Evolutionary conservation across 371 early-diverging fungal species (phyloP).

Genomic region (Fennellomyces sp.): DNA sequence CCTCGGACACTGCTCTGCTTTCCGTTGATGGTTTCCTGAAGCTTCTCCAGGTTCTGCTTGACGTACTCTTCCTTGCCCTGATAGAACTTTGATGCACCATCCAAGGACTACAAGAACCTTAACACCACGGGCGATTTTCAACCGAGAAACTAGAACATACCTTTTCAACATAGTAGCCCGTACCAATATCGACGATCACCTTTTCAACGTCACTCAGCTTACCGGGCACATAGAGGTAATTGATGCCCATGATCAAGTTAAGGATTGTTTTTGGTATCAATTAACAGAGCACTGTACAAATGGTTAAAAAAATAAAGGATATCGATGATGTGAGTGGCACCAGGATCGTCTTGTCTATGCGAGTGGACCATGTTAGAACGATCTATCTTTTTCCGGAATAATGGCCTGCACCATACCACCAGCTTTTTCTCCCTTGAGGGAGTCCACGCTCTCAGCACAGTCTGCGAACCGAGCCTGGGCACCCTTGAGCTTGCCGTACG

Average conservation of each 20-base stretch:
- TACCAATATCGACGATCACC: constrained; percentile 95
- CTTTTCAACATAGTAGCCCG: constrained; percentile 96
- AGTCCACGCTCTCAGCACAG: constrained; percentile 69
- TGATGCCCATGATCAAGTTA: background rate
- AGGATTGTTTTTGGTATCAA: background rate
- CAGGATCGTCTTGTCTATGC: constrained; percentile 68
- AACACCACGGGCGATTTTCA: background rate
- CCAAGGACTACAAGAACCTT: constrained; percentile 52
- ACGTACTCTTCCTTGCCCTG: constrained; percentile 76
- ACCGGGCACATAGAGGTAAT: constrained; percentile 91
- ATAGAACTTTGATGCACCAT: constrained; percentile 80
- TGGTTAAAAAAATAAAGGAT: constrained; percentile 38
- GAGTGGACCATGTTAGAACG: constrained; percentile 8
- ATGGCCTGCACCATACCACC: constrained; percentile 28
- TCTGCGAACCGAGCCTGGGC: constrained; percentile 88
- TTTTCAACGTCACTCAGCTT: constrained; percentile 78
- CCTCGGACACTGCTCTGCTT: constrained; percentile 78
- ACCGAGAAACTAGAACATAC: constrained; percentile 28
- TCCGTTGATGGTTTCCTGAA: constrained; percentile 76
- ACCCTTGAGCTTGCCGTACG: constrained; percentile 84
- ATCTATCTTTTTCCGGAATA: constrained; percentile 38
- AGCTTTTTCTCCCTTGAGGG: constrained; percentile 39
- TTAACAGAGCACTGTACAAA: background rate
- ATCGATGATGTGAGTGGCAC: constrained; percentile 77
- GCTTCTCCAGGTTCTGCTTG: constrained; percentile 70